phyloP scores from a whole-genome alignment of 2,329 filamentous ascomycete genomes.

The Pleomassaria siparia region DNA sequence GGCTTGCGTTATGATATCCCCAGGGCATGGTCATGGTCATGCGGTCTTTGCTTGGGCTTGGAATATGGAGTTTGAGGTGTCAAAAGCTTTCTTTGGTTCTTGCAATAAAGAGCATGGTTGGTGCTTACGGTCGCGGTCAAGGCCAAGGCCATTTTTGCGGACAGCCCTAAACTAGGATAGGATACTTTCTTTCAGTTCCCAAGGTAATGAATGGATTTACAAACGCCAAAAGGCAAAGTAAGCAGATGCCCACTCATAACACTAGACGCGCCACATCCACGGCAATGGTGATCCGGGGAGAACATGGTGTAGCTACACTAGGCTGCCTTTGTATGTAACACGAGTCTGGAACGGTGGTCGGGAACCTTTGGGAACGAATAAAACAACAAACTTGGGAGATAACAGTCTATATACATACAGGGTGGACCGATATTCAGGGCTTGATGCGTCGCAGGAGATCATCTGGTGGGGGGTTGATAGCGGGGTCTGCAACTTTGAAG shows the following conservation, averaged over 20 bases:
- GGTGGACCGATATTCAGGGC: not conserved
- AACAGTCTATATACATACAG: no score
- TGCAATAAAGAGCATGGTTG: not conserved
- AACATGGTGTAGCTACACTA: not conserved
- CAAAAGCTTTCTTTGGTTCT: not conserved
- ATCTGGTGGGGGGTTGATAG: not conserved
- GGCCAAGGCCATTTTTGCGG: no score
- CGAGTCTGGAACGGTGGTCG: no score
- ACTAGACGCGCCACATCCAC: not conserved
- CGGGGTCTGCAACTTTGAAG: not conserved
- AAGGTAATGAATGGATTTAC: not conserved
- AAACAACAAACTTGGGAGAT: no score
- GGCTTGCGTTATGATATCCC: slow-evolving; percentile 7
- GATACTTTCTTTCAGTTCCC: not conserved
- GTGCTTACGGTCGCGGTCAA: not conserved
- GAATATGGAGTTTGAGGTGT: not conserved
- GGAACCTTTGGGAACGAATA: no score
- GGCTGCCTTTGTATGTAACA: not conserved
- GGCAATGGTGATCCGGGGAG: not conserved
- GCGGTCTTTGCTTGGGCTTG: slow-evolving; percentile 1
- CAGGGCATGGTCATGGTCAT: slow-evolving; percentile 4
- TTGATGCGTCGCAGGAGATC: no score
- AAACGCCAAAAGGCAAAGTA: not conserved
- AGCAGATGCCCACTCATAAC: not conserved
- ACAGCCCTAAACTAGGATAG: no score